Conservation (phyloP, 805 yeast species). For the Ogataea ganodermae region DNA sequence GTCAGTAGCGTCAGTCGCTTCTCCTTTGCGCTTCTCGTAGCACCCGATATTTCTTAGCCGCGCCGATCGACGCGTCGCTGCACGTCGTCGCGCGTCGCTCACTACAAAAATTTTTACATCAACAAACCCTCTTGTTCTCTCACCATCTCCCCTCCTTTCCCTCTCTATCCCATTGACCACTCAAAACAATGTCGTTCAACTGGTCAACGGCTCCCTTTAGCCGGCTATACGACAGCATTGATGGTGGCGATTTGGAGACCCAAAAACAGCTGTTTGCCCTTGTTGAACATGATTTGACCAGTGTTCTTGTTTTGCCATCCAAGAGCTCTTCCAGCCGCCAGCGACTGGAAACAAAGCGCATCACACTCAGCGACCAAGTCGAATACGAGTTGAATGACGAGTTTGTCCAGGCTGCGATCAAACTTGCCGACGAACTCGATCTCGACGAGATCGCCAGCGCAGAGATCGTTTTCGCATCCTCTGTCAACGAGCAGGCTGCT, state of each 20-base stretch:
- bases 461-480: conserved; percentile 58
- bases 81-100: not conserved
- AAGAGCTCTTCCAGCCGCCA: conserved; percentile 51
- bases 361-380: conserved; percentile 55
- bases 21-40: too few relatives aligned
- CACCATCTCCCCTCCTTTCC: not conserved
- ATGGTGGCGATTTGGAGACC: conserved; percentile 26
- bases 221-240: conserved; percentile 49
- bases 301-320: conserved; percentile 43
- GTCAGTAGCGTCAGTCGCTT: too few relatives aligned
- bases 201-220: conserved; percentile 47
- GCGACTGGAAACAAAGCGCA: conserved; percentile 46
- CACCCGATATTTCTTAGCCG: too few relatives aligned
- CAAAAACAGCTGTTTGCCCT: conserved; percentile 20
- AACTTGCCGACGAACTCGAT: conserved; percentile 62
- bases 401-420: conserved; percentile 61
- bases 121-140: not conserved
- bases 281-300: conserved; percentile 48
- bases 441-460: conserved; percentile 80
- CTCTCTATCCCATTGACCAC: not conserved
- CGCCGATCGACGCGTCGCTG: not conserved
- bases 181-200: conserved; percentile 2
- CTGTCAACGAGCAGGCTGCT: conserved; percentile 33
- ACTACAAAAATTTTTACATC: not conserved
- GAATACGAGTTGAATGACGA: conserved; percentile 64